Conservation (phyloP, 1,284 basidiomycete species). For the Ceratobasidium sp. region DNA sequence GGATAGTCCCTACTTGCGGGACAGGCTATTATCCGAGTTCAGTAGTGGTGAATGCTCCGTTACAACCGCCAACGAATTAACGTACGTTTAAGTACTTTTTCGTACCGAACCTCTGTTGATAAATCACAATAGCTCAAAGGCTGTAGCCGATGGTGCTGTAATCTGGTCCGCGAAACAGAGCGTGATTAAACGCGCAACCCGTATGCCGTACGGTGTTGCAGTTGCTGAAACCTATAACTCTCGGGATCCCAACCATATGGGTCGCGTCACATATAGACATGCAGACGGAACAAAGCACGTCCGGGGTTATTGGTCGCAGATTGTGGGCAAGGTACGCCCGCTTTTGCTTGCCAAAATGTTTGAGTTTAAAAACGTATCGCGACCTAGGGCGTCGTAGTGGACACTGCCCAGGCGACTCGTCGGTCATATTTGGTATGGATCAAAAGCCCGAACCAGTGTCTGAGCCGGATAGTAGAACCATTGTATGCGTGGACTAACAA, state of each 20-base stretch:
- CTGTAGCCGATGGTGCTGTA: conserved; percentile 44
- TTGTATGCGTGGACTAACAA: too few species aligned
- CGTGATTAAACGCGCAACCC: conserved; percentile 39
- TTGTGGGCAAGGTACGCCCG: conserved; percentile 32
- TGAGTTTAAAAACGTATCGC: background rate
- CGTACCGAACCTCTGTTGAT: too few species aligned
- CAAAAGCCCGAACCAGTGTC: too few species aligned
- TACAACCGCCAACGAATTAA: conserved; percentile 40
- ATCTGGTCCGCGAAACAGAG: conserved; percentile 42
- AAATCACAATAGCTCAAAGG: conserved; percentile 43
- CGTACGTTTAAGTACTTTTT: too few species aligned
- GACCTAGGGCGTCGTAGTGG: conserved; percentile 18
- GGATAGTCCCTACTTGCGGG: conserved; percentile 30
- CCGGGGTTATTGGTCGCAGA: conserved; percentile 39
- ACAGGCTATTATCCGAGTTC: background rate
- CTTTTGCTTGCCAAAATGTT: background rate
- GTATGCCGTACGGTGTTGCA: conserved; percentile 38
- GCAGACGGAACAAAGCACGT: conserved; percentile 34
- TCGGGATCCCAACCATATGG: conserved; percentile 21
- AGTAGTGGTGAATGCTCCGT: conserved; percentile 6
- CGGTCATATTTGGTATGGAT: conserved; percentile 35
- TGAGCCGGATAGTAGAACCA: too few species aligned
- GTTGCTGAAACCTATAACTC: conserved; percentile 35
- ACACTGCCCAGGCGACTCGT: conserved; percentile 32
- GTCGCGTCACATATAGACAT: conserved; percentile 18